Evolutionary conservation across 768 basidiomycete species (phyloP).

Genomic region (Crepidotus variabilis): DNA sequence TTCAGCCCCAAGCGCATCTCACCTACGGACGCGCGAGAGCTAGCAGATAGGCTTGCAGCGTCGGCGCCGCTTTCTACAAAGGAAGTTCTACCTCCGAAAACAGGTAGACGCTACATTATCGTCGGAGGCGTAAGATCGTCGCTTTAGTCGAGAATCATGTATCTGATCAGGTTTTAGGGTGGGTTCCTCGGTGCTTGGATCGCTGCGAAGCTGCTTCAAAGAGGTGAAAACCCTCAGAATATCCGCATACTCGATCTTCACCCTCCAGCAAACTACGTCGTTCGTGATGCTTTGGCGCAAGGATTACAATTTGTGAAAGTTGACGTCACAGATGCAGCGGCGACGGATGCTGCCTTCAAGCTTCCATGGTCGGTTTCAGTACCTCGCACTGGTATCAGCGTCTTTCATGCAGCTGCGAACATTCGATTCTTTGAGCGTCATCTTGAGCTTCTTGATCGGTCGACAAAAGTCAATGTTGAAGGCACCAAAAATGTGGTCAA

Average conservation of each 20-base stretch:
- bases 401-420: conserved; percentile 75
- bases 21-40: conserved; percentile 32
- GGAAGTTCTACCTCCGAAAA: conserved; percentile 58
- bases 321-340: conserved; percentile 51
- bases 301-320: conserved; percentile 55
- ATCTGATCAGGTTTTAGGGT: conserved; percentile 34
- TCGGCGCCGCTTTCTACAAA: conserved; percentile 30
- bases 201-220: conserved; percentile 58
- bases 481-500: conserved; percentile 68
- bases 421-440: conserved; percentile 77
- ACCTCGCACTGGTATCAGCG: conserved; percentile 36
- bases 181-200: conserved; percentile 83
- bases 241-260: conserved; percentile 70
- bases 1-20: conserved; percentile 54
- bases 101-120: conserved; percentile 72
- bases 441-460: conserved; percentile 43
- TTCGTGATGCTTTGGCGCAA: conserved; percentile 46
- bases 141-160: background rate
- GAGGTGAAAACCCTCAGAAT: conserved; percentile 63
- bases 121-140: conserved; percentile 51
- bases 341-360: conserved; percentile 58
- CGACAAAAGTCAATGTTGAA: conserved; percentile 57
- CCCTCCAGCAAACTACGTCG: conserved; percentile 53
- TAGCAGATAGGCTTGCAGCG: conserved; percentile 32
- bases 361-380: conserved; percentile 51